Percentiles rank a stretch among this genome's conserved stretches.
Evolutionary conservation across 108 stramenopile genomes (phyloP).

Genomic region (Skeletonema grethae): DNA sequence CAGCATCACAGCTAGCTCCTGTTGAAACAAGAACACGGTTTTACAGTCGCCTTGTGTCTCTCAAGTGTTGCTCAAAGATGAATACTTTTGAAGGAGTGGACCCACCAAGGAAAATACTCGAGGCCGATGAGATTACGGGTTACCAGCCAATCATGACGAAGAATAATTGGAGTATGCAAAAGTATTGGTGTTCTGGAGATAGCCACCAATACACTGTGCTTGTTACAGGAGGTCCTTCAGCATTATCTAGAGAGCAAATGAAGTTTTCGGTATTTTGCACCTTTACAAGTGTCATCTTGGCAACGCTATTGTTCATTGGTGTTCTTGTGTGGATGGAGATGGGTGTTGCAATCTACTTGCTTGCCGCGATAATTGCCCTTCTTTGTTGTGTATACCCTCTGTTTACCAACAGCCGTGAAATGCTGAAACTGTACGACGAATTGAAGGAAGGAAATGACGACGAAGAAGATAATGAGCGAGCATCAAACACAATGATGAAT

Average conservation of each 20-base stretch:
- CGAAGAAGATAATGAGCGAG: conserved; percentile 45
- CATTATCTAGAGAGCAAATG: conserved; percentile 30
- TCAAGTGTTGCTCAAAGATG: not conserved
- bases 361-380: conserved; percentile 38
- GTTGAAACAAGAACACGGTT: conserved; percentile 10
- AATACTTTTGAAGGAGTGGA: conserved; percentile 35
- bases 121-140: conserved; percentile 55
- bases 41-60: not conserved
- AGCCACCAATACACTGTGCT: conserved; percentile 12
- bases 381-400: conserved; percentile 37
- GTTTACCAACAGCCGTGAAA: conserved; percentile 12
- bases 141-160: conserved; percentile 60
- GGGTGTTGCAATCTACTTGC: conserved; percentile 21
- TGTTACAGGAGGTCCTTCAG: conserved; percentile 30
- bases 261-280: conserved; percentile 32
- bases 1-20: conserved; percentile 8
- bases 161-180: conserved; percentile 53
- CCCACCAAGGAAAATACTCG: conserved; percentile 47
- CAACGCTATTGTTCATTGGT: conserved; percentile 27
- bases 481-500: not conserved
- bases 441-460: conserved; percentile 7
- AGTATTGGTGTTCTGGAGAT: conserved; percentile 37
- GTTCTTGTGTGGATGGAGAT: conserved; percentile 52
- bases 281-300: conserved; percentile 15
- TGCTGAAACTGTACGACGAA: conserved; percentile 28